Evolutionary conservation across 2,329 filamentous ascomycete species (phyloP), one percentile per base, ranked within the genome.

Genomic region (Chaetomiaceae sp.): DNA sequence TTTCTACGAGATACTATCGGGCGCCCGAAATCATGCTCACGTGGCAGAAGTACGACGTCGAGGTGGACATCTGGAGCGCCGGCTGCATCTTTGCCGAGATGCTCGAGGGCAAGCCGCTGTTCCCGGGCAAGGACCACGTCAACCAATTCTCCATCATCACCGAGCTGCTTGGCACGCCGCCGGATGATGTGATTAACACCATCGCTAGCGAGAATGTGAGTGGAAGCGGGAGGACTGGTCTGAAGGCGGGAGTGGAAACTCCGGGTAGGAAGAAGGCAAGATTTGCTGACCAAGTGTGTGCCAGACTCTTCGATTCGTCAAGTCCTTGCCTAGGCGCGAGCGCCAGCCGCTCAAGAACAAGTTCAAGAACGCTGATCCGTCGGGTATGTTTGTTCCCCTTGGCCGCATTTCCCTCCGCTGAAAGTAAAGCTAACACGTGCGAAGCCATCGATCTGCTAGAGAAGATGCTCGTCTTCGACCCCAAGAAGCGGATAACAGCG

Each of bases 91-190:
- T 98, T 60, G 93, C 93, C 34, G 93, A 98, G 72, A 98, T 98
- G 93, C 78, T 98, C 49, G 91, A 96, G 71, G 93, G 93, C 64
- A 97, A 97, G 73, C 93, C 93, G 26, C 73, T 98, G 18, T 98
- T 98, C 76, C 93, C 93, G 0, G 93, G 93, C 65, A 98, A 98
- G 73, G 93, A 98, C 64, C 93, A 98, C 65, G 93, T 98, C 68
- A 95, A 98, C 71, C 93, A 98, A 67, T 98, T 98, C 69, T 96
- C 90, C 56, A 98, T 98, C 73, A 98, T 98, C 66, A 98, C 93
- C 17, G 93, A 98, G 67, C 79, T 98, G 32, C 78, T 98, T 35
- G 93, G 93, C 38, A 97, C 93, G 27, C 93, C 93, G 10, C 93
- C 93, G 29, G 90, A 97, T 67, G 93, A 98, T 76, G 93, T 98